Conservation (phyloP, 371 early-diverging fungal species). For the Saksenaea oblongispora region DNA sequence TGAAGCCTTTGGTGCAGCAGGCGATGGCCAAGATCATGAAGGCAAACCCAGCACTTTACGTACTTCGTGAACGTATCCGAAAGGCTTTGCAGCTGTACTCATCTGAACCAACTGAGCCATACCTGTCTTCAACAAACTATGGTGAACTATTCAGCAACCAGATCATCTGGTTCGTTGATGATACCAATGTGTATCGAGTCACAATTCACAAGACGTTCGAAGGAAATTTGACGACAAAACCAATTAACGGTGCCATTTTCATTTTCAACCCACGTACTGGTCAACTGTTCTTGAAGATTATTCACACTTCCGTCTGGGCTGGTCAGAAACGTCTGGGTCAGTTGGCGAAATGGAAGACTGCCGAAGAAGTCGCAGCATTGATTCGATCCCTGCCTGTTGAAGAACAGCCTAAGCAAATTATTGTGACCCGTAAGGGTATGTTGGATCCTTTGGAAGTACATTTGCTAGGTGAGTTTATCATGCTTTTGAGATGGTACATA, state of each 20-base stretch:
- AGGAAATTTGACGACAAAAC: slow-evolving; percentile 97
- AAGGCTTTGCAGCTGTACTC: slow-evolving; percentile 98
- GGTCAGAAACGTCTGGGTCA: slow-evolving; percentile 98
- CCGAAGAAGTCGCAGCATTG: slow-evolving; percentile 98
- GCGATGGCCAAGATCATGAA: slow-evolving; percentile 99
- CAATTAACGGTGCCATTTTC: slow-evolving; percentile 98
- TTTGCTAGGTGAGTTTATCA: slow-evolving; percentile 38
- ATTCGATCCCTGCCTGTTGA: slow-evolving; percentile 97
- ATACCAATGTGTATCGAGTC: slow-evolving; percentile 99
- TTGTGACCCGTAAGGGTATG: slow-evolving; percentile 99
- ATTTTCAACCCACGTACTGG: slow-evolving; percentile 99
- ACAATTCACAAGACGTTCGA: slow-evolving; percentile 99
- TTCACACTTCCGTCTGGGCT: slow-evolving; percentile 99
- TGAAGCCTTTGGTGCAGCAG: slow-evolving; percentile 96
- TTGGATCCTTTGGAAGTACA: slow-evolving; percentile 98
- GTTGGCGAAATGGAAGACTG: slow-evolving; percentile 99
- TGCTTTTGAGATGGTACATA: neutral
- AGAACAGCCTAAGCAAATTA: slow-evolving; percentile 98
- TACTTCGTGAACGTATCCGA: slow-evolving; percentile 97
- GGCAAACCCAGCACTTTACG: slow-evolving; percentile 96
- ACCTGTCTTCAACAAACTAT: slow-evolving; percentile 94
- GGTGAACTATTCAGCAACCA: slow-evolving; percentile 97
- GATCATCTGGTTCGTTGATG: slow-evolving; percentile 99
- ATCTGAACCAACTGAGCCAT: slow-evolving; percentile 98
- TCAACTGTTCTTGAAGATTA: slow-evolving; percentile 98